Percentiles rank a stretch among this genome's conserved stretches.
phyloP scores from a whole-genome alignment of 192 early-diverging fungal species.

The Coemansia sp. region DNA sequence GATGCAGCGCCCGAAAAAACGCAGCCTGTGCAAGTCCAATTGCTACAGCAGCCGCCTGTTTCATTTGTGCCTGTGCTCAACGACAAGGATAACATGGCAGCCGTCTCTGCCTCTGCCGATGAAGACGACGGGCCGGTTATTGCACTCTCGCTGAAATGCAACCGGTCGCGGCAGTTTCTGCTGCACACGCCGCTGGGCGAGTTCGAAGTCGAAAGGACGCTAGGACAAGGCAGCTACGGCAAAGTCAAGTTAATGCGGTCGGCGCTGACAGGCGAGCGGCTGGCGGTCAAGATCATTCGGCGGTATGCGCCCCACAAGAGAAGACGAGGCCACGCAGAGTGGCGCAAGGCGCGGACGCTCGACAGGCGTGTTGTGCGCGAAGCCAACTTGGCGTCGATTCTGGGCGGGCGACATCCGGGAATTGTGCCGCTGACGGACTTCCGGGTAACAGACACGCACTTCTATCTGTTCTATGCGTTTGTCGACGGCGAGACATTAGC shows the following conservation, averaged over 20 bases:
- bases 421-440: constrained; percentile 54
- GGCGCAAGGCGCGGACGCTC: constrained; percentile 48
- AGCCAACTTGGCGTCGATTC: constrained; percentile 50
- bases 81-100: background rate
- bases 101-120: too few species aligned
- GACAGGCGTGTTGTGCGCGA: constrained; percentile 55
- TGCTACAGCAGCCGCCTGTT: background rate
- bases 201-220: constrained; percentile 39
- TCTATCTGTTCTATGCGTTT: constrained; percentile 55
- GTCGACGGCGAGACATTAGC: constrained; percentile 51
- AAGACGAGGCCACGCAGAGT: constrained; percentile 30
- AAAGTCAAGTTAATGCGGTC: constrained; percentile 56
- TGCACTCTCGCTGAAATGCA: constrained; percentile 47
- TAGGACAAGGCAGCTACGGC: constrained; percentile 58
- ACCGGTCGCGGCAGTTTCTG: constrained; percentile 43
- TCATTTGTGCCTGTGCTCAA: background rate
- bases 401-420: constrained; percentile 51
- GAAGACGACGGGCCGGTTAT: constrained; percentile 11
- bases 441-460: constrained; percentile 54
- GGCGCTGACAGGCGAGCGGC: constrained; percentile 47
- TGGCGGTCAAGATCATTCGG: constrained; percentile 56
- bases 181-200: constrained; percentile 56
- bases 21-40: background rate
- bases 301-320: constrained; percentile 51
- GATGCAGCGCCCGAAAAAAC: too few species aligned